A percentile compares a stretch with the other conserved stretches of the same genome.
These are phyloP conservation scores for Ehretia macrophylla DNA, from an alignment of 257 asterid genomes.

Conservation along the genomic window DNA sequence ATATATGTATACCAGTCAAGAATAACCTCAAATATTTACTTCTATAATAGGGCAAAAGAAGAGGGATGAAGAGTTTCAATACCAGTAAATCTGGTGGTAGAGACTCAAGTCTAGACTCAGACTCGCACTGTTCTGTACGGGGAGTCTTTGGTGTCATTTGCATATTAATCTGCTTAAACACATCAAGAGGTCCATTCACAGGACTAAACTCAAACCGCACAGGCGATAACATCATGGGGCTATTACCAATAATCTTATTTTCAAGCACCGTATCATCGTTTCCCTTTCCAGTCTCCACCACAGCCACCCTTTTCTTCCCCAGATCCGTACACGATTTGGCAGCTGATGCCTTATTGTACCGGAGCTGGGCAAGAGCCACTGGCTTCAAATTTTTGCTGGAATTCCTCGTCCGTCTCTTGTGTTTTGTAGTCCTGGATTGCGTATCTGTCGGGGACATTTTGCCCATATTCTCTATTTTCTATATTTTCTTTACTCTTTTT, in stretches of 20 bases:
- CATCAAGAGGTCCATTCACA: slow-evolving; percentile 24
- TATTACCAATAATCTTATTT: slow-evolving; percentile 23
- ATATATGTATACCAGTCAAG: too few species aligned
- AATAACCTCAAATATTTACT: too few species aligned
- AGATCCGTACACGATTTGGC: slow-evolving; percentile 73
- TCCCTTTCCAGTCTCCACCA: slow-evolving; percentile 29
- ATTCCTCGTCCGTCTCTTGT: slow-evolving; percentile 45
- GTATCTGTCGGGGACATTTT: slow-evolving; percentile 59
- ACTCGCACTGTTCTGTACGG: slow-evolving; percentile 32
- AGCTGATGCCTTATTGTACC: slow-evolving; percentile 61
- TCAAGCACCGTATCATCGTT: slow-evolving; percentile 23
- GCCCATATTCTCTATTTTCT: slow-evolving; percentile 38
- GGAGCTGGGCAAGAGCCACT: slow-evolving; percentile 86
- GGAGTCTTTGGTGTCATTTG: slow-evolving; percentile 76
- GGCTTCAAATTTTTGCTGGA: slow-evolving; percentile 68
- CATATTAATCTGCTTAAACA: slow-evolving; percentile 33
- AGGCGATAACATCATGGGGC: slow-evolving; percentile 46
- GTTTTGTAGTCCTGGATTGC: slow-evolving; percentile 43
- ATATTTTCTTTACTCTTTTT: not conserved
- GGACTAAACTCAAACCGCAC: slow-evolving; percentile 47
- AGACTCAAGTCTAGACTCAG: slow-evolving; percentile 78
- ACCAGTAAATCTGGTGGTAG: slow-evolving; percentile 92
- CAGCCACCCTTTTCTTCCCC: slow-evolving; percentile 69
- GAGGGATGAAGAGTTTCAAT: slow-evolving; percentile 15
- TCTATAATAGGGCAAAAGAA: not conserved